Evolutionary conservation across 257 asterid species (phyloP), one percentile per base, ranked within the genome.

Genomic region (Jacaranda copaia): DNA sequence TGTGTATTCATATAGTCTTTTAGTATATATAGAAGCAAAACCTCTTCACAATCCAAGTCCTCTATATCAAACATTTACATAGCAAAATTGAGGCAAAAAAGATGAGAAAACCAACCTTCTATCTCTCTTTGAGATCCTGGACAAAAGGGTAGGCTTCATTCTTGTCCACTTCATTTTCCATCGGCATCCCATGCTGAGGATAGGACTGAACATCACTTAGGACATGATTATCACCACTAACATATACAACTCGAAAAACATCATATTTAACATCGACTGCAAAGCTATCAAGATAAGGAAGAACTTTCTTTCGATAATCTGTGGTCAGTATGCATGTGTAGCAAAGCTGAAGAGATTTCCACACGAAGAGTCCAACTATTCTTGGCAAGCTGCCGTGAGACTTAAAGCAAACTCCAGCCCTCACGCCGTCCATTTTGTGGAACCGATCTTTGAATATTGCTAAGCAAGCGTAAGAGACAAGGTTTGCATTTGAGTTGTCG

Each of bases 311-410:
- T 6, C 91, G 60, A 18, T 77, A 78, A 57, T 91, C 91, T 8
- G 88, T 73, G 60, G 83, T 82, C 1, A 91, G 13, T 10, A 91
- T 74, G 51, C 78, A 81, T 0, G 86, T 75, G 49, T 91, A 91
- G 80, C 90, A 91, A 8, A 68, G 67, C n/a, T 86, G 89, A 14
- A 91, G 87, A 1, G 97, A 89, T 59, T 83, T 82, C 94, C 97
- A 91, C 5, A 86, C 86, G 6, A 86, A 82, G 0, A 91, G 60
- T n/a, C 85, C 74, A 0, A 81, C 71, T 8, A 84, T 73, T 58
- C 69, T 80, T 0, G 80, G 80, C 65, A 20, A n/a, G 72, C 9
- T 79, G 72, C 9, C 77, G 2, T 82, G 86, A 3, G 86, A 82
- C 51, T 82, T 84, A 36, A 88, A 43, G 85, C 89, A 87, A 18